phyloP scores from a whole-genome alignment of 495 filamentous ascomycete species.

The Podospora didyma region DNA sequence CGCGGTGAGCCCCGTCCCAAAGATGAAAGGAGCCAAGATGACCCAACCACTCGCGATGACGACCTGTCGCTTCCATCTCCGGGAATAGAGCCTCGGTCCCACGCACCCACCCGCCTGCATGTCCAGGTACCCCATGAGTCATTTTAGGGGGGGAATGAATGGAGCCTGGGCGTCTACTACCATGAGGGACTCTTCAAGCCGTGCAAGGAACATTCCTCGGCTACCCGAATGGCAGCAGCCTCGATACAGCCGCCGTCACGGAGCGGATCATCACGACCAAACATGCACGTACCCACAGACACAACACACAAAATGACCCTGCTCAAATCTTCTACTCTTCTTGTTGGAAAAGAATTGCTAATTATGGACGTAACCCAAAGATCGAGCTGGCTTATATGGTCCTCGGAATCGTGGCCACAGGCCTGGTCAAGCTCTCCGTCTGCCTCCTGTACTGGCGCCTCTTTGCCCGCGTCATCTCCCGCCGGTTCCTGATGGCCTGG shows the following conservation, averaged over 20 bases:
- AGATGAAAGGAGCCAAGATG: slow-evolving; percentile 12
- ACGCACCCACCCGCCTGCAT: background rate
- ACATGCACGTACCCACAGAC: slow-evolving; percentile 10
- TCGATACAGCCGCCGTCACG: slow-evolving; percentile 8
- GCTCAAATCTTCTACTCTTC: background rate
- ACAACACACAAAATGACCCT: background rate
- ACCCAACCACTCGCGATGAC: too few relatives aligned
- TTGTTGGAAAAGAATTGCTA: background rate
- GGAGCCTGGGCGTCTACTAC: too few relatives aligned
- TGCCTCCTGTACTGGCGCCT: slow-evolving; percentile 20
- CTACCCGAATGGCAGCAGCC: slow-evolving; percentile 2
- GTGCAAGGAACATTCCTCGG: slow-evolving; percentile 4
- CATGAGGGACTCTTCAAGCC: too few relatives aligned
- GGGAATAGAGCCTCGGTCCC: too few relatives aligned
- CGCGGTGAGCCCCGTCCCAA: too few relatives aligned
- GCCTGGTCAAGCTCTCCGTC: slow-evolving; percentile 15
- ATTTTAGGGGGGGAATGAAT: background rate
- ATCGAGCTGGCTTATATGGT: slow-evolving; percentile 5
- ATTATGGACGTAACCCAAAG: background rate
- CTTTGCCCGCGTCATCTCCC: slow-evolving; percentile 11
- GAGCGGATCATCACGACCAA: slow-evolving; percentile 9
- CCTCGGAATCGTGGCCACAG: slow-evolving; percentile 7
- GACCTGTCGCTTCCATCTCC: slow-evolving; percentile 6
- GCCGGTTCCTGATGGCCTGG: slow-evolving; percentile 19
- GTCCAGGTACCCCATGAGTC: background rate